Evolutionary conservation across 2,329 filamentous ascomycete species (phyloP), one percentile per base, ranked within the genome.

Genomic region (Colletotrichum viniferum): DNA sequence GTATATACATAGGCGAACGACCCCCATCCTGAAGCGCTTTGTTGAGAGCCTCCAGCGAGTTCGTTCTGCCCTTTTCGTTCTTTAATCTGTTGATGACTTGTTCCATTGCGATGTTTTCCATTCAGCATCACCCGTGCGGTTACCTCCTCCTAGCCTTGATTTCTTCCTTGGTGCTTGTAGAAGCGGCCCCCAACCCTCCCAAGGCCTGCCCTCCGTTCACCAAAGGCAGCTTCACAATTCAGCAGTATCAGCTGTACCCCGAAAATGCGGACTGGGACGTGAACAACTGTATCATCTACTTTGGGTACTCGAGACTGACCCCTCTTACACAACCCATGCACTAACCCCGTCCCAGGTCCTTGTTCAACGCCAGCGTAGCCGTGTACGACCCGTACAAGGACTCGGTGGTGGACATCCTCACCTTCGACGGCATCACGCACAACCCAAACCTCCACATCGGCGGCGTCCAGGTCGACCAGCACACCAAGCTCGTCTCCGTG

Each of bases 251-350:
- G 48, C 76, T 84, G 3, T 85, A 84, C 48, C 82, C 84, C 13
- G 83, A 84, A 66, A 84, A 84, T 52, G 81, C 80, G 7, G 83
- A 84, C 61, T 84, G 81, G 74, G 81, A 85, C 74, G 66, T 77
- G 7, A 74, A 80, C n/a, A 75, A 77, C 21, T 84, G 83, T 63
- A 77, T 83, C 30, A 70, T 83, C 24, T 83, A 82, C 66, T 81
- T 84, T 36, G 80, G 81, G 81, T 82, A 52, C 6, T 14, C 7
- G 14, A 13, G 8, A 28, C 36, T 7, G 5, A 18, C 21, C 34
- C 24, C 21, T 38, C 38, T 12, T 14, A 30, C 30, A 32, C 14
- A 21, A 13, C 43, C 21, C 43, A 10, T 10, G 16, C n/a, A 24
- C 73, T 73, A 32, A 70, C 7, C 12, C 13, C 5, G 6, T 14